Base-by-base conservation (phyloP, 2,329 filamentous ascomycete species). In the Fusarium nodosum region DNA sequence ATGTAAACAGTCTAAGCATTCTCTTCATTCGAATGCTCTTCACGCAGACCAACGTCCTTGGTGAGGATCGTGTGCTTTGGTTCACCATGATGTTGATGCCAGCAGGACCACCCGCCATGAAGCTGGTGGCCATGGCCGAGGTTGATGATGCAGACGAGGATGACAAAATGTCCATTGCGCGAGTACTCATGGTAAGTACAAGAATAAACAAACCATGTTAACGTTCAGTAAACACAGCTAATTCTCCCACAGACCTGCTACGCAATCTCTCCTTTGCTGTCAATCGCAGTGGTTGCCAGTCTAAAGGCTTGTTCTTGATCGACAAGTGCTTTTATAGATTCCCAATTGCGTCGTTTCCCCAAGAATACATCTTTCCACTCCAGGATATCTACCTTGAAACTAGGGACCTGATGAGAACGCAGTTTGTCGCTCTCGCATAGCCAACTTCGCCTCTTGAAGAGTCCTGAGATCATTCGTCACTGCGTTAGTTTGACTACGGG, bases 11-110 rank as follows among this genome's bases (percentile, higher is more conserved):
- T 0, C 36, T 68, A 3, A 68, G 65, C 7, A 68, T 68, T 28
- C 16, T 64, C 2, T 68, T 68, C 16, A 68, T 68, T 6, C 36
- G 56, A 33, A 38, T 64, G 64, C 64, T 68, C 10, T 8, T 48
- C 11, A 64, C 38, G 3, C 44, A 68, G 22, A 68, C 65, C 1
- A 9, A 56, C 0, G 1, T 68, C 0, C 65, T 68, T 0, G 65
- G 64, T 2, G 48, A 68, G 2, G 65, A 68, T 7, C 65, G 59
- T 2, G 59, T 68, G 2, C 59, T 68, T 4, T 68, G 65, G 64
- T 68, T 68, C 22, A 56, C 59, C 10, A 64, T 68, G 59, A 68
- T 68, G 65, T 16, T 68, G 3, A 68, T 68, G 65, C 65, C 65
- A 3, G 41, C 65, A 1, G 65, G 65, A 3, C 65, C 65, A 0